Percentiles rank a stretch among this genome's conserved stretches.
phyloP scores from a whole-genome alignment of 2,329 filamentous ascomycete genomes.

The Pyrenochaeta sp. region DNA sequence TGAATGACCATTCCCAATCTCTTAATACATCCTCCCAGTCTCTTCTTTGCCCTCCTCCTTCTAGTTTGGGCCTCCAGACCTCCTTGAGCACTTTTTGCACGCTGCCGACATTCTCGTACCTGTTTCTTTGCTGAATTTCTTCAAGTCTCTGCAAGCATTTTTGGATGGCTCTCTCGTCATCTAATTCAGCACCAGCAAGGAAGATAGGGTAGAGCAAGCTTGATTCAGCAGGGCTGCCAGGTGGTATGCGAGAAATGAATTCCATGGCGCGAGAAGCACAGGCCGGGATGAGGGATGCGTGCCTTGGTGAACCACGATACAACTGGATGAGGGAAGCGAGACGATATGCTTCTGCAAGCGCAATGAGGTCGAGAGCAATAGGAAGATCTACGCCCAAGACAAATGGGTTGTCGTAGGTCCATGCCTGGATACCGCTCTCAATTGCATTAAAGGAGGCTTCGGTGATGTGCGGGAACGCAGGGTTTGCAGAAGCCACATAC shows the following conservation, averaged over 20 bases:
- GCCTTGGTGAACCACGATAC: conserved; percentile 40
- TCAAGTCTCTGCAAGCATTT: conserved; percentile 40
- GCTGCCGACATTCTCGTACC: conserved; percentile 45
- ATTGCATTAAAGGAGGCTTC: conserved; percentile 44
- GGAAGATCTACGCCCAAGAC: conserved; percentile 38
- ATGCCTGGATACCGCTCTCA: conserved; percentile 41
- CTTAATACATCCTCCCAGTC: conserved; percentile 48
- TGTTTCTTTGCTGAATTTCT: conserved; percentile 43
- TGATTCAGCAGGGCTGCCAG: conserved; percentile 45
- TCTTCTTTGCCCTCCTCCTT: conserved; percentile 35
- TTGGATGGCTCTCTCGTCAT: conserved; percentile 37
- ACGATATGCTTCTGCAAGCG: conserved; percentile 46
- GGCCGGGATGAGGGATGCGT: conserved; percentile 33
- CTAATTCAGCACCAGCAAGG: conserved; percentile 44
- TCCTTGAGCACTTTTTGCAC: conserved; percentile 47
- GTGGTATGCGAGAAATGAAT: conserved; percentile 44
- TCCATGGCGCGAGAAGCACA: conserved; percentile 46
- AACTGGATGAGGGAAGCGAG: conserved; percentile 47
- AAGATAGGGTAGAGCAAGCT: conserved; percentile 49
- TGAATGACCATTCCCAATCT: conserved; percentile 48
- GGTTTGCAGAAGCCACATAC: conserved; percentile 41
- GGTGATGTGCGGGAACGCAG: conserved; percentile 43
- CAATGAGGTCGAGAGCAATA: conserved; percentile 45
- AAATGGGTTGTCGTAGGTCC: conserved; percentile 46
- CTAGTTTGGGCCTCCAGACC: conserved; percentile 43